Evolutionary conservation across 2,329 filamentous ascomycete species (phyloP).

Genomic region (Fusarium goolgardi): DNA sequence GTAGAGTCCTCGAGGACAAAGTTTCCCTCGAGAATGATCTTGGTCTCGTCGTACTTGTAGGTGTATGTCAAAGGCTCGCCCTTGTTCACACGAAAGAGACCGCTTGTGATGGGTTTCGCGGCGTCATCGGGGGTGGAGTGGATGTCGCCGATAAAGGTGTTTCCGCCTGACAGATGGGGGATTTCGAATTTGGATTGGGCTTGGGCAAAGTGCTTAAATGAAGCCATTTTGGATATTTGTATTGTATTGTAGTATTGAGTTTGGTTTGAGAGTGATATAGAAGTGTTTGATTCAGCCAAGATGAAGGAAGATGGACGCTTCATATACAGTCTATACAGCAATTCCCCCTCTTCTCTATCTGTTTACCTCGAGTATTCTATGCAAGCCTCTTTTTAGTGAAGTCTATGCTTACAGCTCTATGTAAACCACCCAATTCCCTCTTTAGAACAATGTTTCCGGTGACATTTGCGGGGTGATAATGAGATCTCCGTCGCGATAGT

Average conservation of each 20-base stretch:
- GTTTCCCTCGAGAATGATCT: constrained; percentile 76
- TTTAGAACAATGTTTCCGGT: constrained; percentile 36
- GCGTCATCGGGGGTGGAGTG: constrained; percentile 66
- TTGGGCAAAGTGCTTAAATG: constrained; percentile 65
- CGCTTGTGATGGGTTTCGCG: constrained; percentile 69
- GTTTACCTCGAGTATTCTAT: neutral
- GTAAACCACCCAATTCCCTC: constrained; percentile 10
- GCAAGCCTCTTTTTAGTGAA: neutral
- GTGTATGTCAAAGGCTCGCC: constrained; percentile 75
- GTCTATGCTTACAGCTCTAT: neutral
- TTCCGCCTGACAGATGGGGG: constrained; percentile 74
- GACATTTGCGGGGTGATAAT: constrained; percentile 19
- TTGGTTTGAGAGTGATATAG: neutral
- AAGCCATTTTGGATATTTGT: constrained; percentile 48
- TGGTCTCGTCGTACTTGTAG: constrained; percentile 79
- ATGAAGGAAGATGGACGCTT: constrained; percentile 19
- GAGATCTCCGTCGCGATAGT: constrained; percentile 17
- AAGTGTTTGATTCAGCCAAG: constrained; percentile 2
- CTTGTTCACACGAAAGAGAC: constrained; percentile 75
- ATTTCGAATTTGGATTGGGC: constrained; percentile 71
- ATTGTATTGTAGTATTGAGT: neutral
- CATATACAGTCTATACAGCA: constrained; percentile 20
- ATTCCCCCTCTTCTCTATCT: constrained; percentile 1
- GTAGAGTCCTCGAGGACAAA: constrained; percentile 73
- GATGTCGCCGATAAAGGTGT: constrained; percentile 74